phyloP scores from a whole-genome alignment of 2,329 filamentous ascomycete genomes.

The Elsinoe ampelina region DNA sequence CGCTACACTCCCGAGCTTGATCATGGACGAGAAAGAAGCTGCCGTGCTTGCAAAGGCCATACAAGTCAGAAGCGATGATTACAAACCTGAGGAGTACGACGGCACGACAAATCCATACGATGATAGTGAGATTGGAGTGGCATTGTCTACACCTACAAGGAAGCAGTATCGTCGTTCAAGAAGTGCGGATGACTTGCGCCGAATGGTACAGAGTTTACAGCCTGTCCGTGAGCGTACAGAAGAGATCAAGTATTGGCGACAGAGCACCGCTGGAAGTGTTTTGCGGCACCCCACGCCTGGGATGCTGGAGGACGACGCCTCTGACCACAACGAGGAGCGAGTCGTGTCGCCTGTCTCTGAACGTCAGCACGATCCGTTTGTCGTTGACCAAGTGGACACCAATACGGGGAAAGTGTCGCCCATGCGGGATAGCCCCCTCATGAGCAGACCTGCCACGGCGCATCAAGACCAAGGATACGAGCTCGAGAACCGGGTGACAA shows the following conservation, averaged over 20 bases:
- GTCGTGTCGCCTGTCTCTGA: slow-evolving; percentile 3
- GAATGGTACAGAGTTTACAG: slow-evolving; percentile 16
- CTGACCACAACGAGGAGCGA: background rate
- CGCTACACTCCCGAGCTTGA: slow-evolving; percentile 25
- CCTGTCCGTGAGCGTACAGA: slow-evolving; percentile 26
- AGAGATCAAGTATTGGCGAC: slow-evolving; percentile 30
- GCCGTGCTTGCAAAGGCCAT: slow-evolving; percentile 15
- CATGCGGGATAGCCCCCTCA: slow-evolving; percentile 11
- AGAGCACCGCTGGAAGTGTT: slow-evolving; percentile 24
- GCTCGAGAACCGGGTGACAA: slow-evolving; percentile 28
- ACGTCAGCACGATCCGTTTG: slow-evolving; percentile 1
- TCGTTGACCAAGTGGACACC: background rate
- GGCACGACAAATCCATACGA: slow-evolving; percentile 3
- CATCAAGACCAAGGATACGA: slow-evolving; percentile 20
- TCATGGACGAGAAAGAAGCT: slow-evolving; percentile 22
- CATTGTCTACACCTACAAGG: slow-evolving; percentile 17
- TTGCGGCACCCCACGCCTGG: slow-evolving; percentile 20
- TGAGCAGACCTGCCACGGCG: slow-evolving; percentile 12
- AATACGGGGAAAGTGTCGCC: background rate
- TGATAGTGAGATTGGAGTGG: slow-evolving; percentile 15
- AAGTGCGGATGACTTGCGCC: slow-evolving; percentile 26
- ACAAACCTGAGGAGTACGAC: background rate
- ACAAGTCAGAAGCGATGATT: slow-evolving; percentile 11
- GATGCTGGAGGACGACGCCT: background rate
- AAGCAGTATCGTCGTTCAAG: slow-evolving; percentile 26